Conservation (phyloP, 140 eudicot species). For the Senecio squalidus region DNA sequence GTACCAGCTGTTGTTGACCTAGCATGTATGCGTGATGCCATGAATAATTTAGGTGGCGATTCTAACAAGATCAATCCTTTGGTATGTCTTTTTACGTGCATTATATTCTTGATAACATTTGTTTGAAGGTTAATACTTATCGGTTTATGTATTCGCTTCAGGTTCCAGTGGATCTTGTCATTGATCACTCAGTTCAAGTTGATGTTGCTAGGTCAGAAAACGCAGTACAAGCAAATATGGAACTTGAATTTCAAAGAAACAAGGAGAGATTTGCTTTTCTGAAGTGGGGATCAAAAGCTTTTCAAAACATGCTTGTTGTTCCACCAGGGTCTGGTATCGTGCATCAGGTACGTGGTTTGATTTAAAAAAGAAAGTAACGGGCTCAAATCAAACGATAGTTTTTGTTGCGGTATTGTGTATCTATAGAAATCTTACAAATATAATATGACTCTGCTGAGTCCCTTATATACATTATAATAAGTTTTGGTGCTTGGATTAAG, state of each 20-base stretch:
- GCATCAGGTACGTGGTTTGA: slow-evolving; percentile 57
- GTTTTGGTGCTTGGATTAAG: not conserved
- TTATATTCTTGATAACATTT: not conserved
- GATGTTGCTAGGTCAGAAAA: slow-evolving; percentile 90
- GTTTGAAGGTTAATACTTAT: not conserved
- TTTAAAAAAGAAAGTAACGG: not conserved
- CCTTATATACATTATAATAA: not conserved
- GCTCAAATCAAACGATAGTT: not conserved
- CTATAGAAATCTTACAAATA: not conserved
- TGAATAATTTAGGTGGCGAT: slow-evolving; percentile 87
- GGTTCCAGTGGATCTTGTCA: slow-evolving; percentile 98
- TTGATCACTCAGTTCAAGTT: slow-evolving; percentile 95
- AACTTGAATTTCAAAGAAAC: slow-evolving; percentile 85
- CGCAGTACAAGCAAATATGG: slow-evolving; percentile 94
- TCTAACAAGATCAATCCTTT: slow-evolving; percentile 91
- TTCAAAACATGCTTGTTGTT: slow-evolving; percentile 97
- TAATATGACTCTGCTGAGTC: not conserved
- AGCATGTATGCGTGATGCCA: slow-evolving; percentile 99
- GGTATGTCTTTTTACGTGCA: slow-evolving; percentile 36
- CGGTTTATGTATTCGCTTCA: slow-evolving; percentile 22
- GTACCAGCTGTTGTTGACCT: slow-evolving; percentile 99
- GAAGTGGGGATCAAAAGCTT: slow-evolving; percentile 95
- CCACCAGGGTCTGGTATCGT: slow-evolving; percentile 99
- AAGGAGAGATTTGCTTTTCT: slow-evolving; percentile 89
- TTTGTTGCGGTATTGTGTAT: not conserved